phyloP scores from a whole-genome alignment of 768 basidiomycete species.

The Podaxis carcinomalis region DNA sequence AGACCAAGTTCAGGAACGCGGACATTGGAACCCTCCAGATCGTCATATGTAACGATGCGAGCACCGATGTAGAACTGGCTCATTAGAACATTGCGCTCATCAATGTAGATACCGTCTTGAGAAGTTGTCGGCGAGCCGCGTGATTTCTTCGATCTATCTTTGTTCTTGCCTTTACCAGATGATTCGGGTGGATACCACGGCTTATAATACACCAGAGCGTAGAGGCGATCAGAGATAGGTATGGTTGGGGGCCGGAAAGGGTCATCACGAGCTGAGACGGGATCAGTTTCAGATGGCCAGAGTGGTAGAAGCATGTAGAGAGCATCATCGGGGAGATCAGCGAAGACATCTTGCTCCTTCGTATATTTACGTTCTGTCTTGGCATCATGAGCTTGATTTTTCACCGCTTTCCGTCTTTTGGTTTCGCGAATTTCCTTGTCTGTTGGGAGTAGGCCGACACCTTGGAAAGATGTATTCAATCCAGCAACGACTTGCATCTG shows the following conservation, averaged over 20 bases:
- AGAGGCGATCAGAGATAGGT: constrained; percentile 54
- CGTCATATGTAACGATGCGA: constrained; percentile 66
- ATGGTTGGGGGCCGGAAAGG: constrained; percentile 32
- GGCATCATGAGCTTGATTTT: constrained; percentile 12
- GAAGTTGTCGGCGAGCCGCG: constrained; percentile 36
- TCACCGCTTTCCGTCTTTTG: constrained; percentile 9
- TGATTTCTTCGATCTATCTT: constrained; percentile 38
- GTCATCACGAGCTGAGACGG: constrained; percentile 25
- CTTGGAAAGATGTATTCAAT: constrained; percentile 72
- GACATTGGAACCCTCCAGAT: constrained; percentile 69
- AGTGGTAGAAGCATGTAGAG: constrained; percentile 82
- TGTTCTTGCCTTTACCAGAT: constrained; percentile 26
- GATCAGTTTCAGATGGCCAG: constrained; percentile 76
- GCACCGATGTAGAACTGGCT: constrained; percentile 70
- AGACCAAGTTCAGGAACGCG: constrained; percentile 71
- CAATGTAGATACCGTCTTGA: constrained; percentile 26
- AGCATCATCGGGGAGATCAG: constrained; percentile 60
- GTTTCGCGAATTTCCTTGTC: constrained; percentile 29
- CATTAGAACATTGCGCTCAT: constrained; percentile 48
- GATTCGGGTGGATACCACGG: constrained; percentile 15
- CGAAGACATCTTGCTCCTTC: constrained; percentile 41
- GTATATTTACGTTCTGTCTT: constrained; percentile 27
- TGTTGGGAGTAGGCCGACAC: constrained; percentile 72
- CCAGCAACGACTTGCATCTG: constrained; percentile 59
- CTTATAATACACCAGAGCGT: constrained; percentile 80